phyloP scores from a whole-genome alignment of 2,329 filamentous ascomycete species.

The Xylaria multiplex region DNA sequence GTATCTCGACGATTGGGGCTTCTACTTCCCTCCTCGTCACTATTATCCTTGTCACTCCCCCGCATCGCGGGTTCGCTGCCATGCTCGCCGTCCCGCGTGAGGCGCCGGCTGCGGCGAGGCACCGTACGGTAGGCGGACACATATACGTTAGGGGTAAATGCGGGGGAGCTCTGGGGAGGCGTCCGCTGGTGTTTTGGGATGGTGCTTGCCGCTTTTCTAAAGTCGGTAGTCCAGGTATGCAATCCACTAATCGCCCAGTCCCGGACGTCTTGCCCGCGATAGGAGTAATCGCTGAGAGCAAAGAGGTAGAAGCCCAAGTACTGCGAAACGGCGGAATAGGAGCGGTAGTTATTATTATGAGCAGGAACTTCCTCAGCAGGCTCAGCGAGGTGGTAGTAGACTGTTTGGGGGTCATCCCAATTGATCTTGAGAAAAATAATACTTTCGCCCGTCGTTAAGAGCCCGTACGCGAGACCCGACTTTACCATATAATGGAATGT shows the following conservation, averaged over 20 bases:
- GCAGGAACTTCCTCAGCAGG: conserved; percentile 42
- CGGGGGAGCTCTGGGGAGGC: conserved; percentile 44
- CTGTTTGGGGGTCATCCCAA: conserved; percentile 42
- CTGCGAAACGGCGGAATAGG: conserved; percentile 47
- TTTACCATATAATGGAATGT: conserved; percentile 62
- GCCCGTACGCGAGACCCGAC: conserved; percentile 56
- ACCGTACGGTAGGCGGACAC: conserved; percentile 15
- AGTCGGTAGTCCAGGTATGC: conserved; percentile 39
- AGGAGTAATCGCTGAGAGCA: conserved; percentile 38
- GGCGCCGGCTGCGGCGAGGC: conserved; percentile 20
- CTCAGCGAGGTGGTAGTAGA: conserved; percentile 50
- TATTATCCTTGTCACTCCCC: conserved; percentile 8
- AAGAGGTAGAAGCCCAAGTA: conserved; percentile 48
- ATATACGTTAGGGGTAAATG: conserved; percentile 15
- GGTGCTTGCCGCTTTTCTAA: conserved; percentile 44
- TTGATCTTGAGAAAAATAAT: conserved; percentile 56
- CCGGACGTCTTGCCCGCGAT: conserved; percentile 23
- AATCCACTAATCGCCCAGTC: conserved; percentile 34
- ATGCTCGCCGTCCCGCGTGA: conserved; percentile 11
- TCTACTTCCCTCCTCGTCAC: conserved; percentile 6
- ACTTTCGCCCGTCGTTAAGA: conserved; percentile 55
- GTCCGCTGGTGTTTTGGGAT: conserved; percentile 52
- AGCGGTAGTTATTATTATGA: conserved; percentile 34
- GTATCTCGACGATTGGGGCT: conserved; percentile 8
- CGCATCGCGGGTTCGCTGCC: conserved; percentile 4